Evolutionary conservation across 331 rosid species (phyloP), one percentile per base, ranked within the genome.

Genomic region (Cucumis variabilis): DNA sequence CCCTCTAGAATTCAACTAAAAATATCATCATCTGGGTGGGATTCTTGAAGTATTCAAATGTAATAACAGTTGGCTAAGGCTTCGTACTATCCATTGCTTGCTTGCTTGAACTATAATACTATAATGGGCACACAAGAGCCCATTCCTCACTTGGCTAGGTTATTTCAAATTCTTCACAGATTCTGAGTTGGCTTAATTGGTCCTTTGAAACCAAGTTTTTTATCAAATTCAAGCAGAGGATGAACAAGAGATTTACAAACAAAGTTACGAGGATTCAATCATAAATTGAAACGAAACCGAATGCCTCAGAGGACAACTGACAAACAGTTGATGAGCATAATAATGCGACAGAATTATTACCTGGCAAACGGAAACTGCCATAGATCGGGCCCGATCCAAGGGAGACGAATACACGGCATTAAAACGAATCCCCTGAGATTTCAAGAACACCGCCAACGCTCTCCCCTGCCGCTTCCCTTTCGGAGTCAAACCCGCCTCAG

Each of bases 361-460:
- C 98, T 97, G 96, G 78, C 98, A 96, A 79, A 96, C 96, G 0
- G 95, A 92, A 55, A 89, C 82, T 2, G 98, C 99, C 89, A 94
- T 97, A 15, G 92, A 92, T 80, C 95, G 91, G 3, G 98, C 98
- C 65, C 99, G 98, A 93, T 90, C 96, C 91, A 96, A 84, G 20
- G 96, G 96, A 19, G 99, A 97, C 0, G 96, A 92, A 87, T 92
- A 96, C 71, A 96, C 94, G 60, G 96, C 93, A 82, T 89, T 94
- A 89, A 97, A 97, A 68, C 94, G 90, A 65, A 96, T 87, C 78
- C 98, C 96, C 85, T 94, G 98, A 12, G 98, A 94, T 84, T 95
- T 95, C 91, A 97, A 89, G 88, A 97, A 96, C 86, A 96, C 99
- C 0, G 99, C 98, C 93, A 97, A 74, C 17, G 99, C 99, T 93